These are phyloP conservation scores for Alternaria longipes DNA, from an alignment of 2,329 filamentous ascomycete genomes.

Conservation along the genomic window DNA sequence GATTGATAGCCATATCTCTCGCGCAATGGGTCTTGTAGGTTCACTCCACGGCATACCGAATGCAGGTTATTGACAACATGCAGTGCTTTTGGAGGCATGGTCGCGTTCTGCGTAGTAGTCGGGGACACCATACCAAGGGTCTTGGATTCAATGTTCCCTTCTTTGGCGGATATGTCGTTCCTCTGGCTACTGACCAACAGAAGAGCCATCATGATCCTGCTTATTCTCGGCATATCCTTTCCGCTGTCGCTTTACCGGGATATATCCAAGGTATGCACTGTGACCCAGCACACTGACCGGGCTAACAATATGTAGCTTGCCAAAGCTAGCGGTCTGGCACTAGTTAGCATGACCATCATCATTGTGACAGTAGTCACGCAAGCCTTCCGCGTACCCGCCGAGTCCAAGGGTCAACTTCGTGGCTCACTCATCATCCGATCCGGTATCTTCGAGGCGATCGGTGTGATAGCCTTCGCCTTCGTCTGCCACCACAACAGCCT, in stretches of 20 bases:
- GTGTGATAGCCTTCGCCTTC: slow-evolving; percentile 92
- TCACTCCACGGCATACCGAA: not conserved
- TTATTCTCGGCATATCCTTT: slow-evolving; percentile 85
- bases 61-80: slow-evolving; percentile 29
- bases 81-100: slow-evolving; percentile 94
- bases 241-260: slow-evolving; percentile 93
- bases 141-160: slow-evolving; percentile 81
- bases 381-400: slow-evolving; percentile 75
- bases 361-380: slow-evolving; percentile 88
- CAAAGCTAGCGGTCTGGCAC: slow-evolving; percentile 91
- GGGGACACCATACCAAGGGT: slow-evolving; percentile 97
- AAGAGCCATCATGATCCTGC: slow-evolving; percentile 85
- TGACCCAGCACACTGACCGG: slow-evolving; percentile 16
- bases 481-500: slow-evolving; percentile 93
- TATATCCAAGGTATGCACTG: slow-evolving; percentile 77
- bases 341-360: slow-evolving; percentile 93
- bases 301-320: slow-evolving; percentile 72
- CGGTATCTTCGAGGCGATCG: slow-evolving; percentile 94
- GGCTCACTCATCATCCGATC: slow-evolving; percentile 79
- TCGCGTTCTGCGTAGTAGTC: slow-evolving; percentile 97
- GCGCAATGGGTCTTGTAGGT: slow-evolving; percentile 91
- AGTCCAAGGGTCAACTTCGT: slow-evolving; percentile 75
- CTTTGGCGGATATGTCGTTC: slow-evolving; percentile 74
- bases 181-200: slow-evolving; percentile 84
- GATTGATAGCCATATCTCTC: slow-evolving; percentile 86